These are phyloP conservation scores for Termitomyces sp. DNA, from an alignment of 768 basidiomycete species.

Conservation along the genomic window DNA sequence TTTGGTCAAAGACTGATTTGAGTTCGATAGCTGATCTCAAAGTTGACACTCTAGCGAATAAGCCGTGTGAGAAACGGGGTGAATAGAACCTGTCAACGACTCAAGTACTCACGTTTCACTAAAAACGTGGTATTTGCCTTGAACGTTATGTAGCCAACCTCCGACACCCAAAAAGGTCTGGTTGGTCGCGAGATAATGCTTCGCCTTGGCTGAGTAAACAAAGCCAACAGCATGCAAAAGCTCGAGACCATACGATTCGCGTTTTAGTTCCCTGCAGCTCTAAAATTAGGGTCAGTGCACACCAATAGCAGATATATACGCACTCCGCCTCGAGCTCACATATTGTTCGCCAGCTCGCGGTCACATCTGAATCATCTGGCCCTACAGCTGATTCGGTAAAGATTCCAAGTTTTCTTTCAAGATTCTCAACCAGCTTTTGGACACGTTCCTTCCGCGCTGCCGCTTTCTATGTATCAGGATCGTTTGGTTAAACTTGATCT, in stretches of 20 bases:
- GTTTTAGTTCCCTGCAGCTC: conserved; percentile 66
- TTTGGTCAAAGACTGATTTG: conserved; percentile 87
- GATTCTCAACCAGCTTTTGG: conserved; percentile 67
- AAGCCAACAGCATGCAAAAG: conserved; percentile 84
- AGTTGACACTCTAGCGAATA: conserved; percentile 63
- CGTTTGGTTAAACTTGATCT: background rate
- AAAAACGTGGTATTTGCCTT: conserved; percentile 90
- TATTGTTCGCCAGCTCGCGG: conserved; percentile 70
- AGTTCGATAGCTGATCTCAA: conserved; percentile 83
- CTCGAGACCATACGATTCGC: conserved; percentile 85
- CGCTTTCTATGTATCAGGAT: conserved; percentile 69
- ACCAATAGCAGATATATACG: conserved; percentile 23
- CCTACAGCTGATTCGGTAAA: conserved; percentile 81
- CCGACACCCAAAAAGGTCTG: conserved; percentile 78
- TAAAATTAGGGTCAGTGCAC: background rate
- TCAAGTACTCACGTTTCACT: conserved; percentile 72
- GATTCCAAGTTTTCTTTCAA: conserved; percentile 79
- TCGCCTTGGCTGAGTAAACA: conserved; percentile 78
- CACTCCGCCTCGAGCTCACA: conserved; percentile 80
- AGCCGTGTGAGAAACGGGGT: background rate
- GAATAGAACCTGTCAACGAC: background rate
- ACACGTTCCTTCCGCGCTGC: conserved; percentile 75
- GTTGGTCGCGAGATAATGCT: conserved; percentile 74
- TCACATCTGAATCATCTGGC: conserved; percentile 63
- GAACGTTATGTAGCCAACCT: conserved; percentile 90